Percentiles rank a stretch among this genome's conserved stretches.
Conservation (phyloP, 2,329 filamentous ascomycete genomes). For the Sclerotinia nivalis region DNA sequence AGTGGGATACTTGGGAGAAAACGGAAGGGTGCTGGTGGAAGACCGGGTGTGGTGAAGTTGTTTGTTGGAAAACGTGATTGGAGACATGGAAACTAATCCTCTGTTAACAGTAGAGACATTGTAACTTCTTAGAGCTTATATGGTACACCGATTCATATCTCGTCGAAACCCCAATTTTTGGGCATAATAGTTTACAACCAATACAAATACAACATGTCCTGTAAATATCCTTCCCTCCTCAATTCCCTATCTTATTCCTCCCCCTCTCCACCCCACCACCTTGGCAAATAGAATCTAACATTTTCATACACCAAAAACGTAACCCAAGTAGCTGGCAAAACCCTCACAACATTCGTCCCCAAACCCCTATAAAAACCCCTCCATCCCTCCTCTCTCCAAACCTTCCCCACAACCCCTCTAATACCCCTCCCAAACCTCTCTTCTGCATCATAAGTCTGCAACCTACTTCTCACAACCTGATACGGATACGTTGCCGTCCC, state of each 20-base stretch:
- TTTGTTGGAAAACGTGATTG: constrained; percentile 21
- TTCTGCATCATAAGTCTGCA: constrained; percentile 87
- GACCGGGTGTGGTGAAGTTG: constrained; percentile 20
- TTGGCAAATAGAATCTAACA: constrained; percentile 69
- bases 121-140: neutral
- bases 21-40: constrained; percentile 21
- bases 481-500: constrained; percentile 93
- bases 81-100: neutral
- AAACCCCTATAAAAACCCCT: constrained; percentile 90
- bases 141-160: neutral
- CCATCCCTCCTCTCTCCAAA: constrained; percentile 78
- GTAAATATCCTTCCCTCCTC: no score
- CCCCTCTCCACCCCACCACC: constrained; percentile 26
- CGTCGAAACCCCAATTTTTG: neutral
- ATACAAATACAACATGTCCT: neutral
- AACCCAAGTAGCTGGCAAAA: constrained; percentile 92
- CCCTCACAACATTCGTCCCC: constrained; percentile 83
- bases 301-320: constrained; percentile 98
- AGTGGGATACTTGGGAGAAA: constrained; percentile 20
- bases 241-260: neutral
- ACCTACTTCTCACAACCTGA: constrained; percentile 82
- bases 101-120: neutral
- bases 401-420: constrained; percentile 67
- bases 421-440: constrained; percentile 70
- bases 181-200: neutral